Percentiles rank a stretch among this genome's conserved stretches.
phyloP scores from a whole-genome alignment of 345 rosid genomes.

The Bruguiera sexangula region DNA sequence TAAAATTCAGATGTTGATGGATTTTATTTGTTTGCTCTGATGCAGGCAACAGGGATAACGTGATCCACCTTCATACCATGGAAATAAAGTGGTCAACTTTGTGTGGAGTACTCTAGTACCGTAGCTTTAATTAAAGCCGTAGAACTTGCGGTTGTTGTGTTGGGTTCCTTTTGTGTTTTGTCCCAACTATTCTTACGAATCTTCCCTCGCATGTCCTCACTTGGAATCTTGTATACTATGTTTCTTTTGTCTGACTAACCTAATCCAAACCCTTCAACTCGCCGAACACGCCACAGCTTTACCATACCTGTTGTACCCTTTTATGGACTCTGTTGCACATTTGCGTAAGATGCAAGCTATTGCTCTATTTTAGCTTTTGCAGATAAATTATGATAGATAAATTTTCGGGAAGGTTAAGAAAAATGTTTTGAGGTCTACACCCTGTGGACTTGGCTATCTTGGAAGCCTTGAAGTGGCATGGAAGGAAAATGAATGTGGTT shows the following conservation, averaged over 20 bases:
- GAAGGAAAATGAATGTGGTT: no score
- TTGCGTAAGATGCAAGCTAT: no score
- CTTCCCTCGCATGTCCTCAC: neutral
- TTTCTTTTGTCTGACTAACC: conserved; percentile 6
- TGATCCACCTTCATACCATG: neutral
- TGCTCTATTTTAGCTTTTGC: no score
- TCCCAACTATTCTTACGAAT: conserved; percentile 15
- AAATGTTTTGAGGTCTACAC: no score
- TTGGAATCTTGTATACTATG: conserved; percentile 1
- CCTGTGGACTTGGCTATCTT: no score
- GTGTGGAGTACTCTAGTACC: neutral
- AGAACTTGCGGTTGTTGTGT: conserved; percentile 12
- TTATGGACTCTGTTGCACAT: no score
- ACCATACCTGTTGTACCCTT: neutral
- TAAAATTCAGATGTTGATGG: neutral
- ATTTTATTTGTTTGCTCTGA: conserved; percentile 1
- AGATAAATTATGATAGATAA: no score
- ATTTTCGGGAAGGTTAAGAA: no score
- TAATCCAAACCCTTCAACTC: neutral
- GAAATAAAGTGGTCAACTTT: conserved; percentile 21
- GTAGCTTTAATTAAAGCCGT: neutral
- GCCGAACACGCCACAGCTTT: neutral
- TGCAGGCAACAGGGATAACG: conserved; percentile 20
- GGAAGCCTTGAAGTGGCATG: no score
- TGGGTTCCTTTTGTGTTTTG: conserved; percentile 31